phyloP scores from a whole-genome alignment of 129 eudicot species.

The Rutidosis leptorrhynchoides region DNA sequence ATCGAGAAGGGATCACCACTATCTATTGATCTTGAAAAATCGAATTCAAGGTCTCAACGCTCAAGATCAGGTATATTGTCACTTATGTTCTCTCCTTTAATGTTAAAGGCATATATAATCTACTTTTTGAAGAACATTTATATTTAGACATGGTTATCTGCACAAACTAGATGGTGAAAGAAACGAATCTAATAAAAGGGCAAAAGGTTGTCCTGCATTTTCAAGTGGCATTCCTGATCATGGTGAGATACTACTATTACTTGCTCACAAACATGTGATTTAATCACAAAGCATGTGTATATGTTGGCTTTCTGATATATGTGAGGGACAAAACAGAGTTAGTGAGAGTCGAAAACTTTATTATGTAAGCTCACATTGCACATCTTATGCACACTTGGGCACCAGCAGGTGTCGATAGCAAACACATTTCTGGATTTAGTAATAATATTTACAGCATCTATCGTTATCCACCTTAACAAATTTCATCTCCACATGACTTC shows the following conservation, averaged over 20 bases:
- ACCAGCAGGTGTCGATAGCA: constrained; percentile 99
- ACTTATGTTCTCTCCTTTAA: not conserved
- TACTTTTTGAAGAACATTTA: not conserved
- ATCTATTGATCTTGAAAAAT: constrained; percentile 82
- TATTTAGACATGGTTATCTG: constrained; percentile 12
- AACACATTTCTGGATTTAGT: constrained; percentile 95
- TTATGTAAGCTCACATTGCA: constrained; percentile 83
- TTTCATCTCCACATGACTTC: constrained; percentile 97
- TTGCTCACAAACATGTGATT: not conserved
- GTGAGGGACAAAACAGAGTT: constrained; percentile 27
- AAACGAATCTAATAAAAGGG: constrained; percentile 68
- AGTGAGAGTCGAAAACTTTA: constrained; percentile 64
- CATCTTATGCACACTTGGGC: constrained; percentile 99
- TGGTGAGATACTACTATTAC: constrained; percentile 53
- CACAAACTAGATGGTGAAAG: constrained; percentile 68
- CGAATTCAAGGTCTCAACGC: constrained; percentile 93
- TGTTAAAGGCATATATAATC: not conserved
- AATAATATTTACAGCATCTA: constrained; percentile 91
- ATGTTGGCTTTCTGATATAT: constrained; percentile 34
- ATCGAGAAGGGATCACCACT: constrained; percentile 86
- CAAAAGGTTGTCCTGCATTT: constrained; percentile 52
- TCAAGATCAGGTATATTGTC: constrained; percentile 59
- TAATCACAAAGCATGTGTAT: constrained; percentile 8
- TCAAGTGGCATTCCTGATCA: constrained; percentile 52
- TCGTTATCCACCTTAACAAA: constrained; percentile 98